Conservation (phyloP, 257 asterid genomes). For the Solanum bulbocastanum region DNA sequence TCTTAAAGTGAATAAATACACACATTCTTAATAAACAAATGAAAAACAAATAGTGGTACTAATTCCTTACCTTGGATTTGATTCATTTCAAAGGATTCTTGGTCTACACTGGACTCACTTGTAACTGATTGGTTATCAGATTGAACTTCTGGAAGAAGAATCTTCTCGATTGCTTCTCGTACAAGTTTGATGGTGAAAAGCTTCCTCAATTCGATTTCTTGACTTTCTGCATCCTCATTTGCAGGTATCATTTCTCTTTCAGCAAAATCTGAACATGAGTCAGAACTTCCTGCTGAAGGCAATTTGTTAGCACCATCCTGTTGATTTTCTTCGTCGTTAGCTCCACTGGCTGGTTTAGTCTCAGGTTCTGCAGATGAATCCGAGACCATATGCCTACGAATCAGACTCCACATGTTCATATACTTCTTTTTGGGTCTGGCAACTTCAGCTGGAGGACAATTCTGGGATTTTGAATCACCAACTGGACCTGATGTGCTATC, state of each 20-base stretch:
- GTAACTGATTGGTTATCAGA: conserved; percentile 60
- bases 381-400: conserved; percentile 26
- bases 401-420: conserved; percentile 31
- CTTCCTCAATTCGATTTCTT: conserved; percentile 59
- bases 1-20: neutral
- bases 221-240: conserved; percentile 28
- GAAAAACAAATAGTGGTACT: neutral
- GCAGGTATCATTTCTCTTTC: conserved; percentile 14
- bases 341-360: neutral
- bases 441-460: neutral
- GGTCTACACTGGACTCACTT: conserved; percentile 38
- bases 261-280: conserved; percentile 1
- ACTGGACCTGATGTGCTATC: conserved; percentile 1
- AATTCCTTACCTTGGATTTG: conserved; percentile 27
- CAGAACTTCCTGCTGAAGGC: conserved; percentile 7
- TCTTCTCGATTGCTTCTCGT: conserved; percentile 88
- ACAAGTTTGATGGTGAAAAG: conserved; percentile 76
- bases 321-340: conserved; percentile 4
- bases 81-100: conserved; percentile 26
- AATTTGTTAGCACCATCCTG: conserved; percentile 9
- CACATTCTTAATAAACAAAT: neutral
- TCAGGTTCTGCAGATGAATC: conserved; percentile 12
- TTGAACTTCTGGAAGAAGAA: conserved; percentile 92
- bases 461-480: conserved; percentile 11
- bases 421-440: conserved; percentile 8